phyloP scores from a whole-genome alignment of 257 asterid genomes.

The Solanum tarijense region DNA sequence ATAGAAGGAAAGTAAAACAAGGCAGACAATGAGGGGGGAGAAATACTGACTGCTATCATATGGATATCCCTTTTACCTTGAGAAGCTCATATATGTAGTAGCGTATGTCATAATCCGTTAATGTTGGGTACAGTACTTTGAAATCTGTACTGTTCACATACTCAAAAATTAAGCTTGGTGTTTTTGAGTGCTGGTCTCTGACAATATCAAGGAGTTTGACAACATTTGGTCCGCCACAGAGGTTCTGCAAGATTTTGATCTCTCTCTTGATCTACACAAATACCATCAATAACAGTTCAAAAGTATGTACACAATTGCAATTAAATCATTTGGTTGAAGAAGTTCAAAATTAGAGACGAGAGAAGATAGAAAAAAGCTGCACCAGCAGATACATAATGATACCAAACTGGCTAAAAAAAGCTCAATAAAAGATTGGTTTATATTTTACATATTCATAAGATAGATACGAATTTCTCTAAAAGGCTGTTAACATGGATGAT shows the following conservation, averaged over 20 bases:
- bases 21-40: background rate
- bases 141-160: constrained; percentile 75
- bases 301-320: background rate
- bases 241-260: constrained; percentile 66
- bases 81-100: constrained; percentile 79
- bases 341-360: background rate
- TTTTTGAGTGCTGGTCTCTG: constrained; percentile 72
- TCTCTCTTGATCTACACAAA: constrained; percentile 60
- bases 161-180: constrained; percentile 78
- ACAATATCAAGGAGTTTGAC: constrained; percentile 69
- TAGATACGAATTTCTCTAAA: background rate
- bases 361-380: background rate
- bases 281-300: background rate
- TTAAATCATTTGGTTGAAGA: background rate
- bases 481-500: background rate
- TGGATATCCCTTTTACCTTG: constrained; percentile 36
- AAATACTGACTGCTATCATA: background rate
- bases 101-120: constrained; percentile 74
- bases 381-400: background rate
- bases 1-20: background rate
- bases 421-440: background rate
- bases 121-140: constrained; percentile 67
- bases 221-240: constrained; percentile 65
- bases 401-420: background rate
- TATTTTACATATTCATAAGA: background rate